Evolutionary conservation across 2,329 filamentous ascomycete species (phyloP).

Genomic region (Hypoxylon rubiginosum): DNA sequence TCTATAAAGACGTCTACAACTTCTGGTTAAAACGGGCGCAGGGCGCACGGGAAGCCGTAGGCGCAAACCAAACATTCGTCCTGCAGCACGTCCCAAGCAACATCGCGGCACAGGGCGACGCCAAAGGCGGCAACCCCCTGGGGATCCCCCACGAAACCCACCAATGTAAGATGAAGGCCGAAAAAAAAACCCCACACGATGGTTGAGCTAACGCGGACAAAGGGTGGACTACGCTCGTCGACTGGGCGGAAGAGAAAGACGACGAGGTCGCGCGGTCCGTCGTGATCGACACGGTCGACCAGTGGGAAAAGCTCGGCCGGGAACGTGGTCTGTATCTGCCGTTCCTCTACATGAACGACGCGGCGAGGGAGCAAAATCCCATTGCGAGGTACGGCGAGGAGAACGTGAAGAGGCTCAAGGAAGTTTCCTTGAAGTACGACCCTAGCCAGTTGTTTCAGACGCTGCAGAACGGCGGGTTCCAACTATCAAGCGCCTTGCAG

Average conservation of each 20-base stretch:
- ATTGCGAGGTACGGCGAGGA: conserved; percentile 44
- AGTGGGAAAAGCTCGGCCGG: conserved; percentile 27
- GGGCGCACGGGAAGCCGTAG: conserved; percentile 27
- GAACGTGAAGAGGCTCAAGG: conserved; percentile 43
- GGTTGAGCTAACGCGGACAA: not conserved
- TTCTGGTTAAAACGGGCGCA: conserved; percentile 42
- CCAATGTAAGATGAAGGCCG: conserved; percentile 35
- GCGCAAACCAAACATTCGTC: conserved; percentile 43
- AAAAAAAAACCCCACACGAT: not conserved
- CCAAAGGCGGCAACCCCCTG: conserved; percentile 41
- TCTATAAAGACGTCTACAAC: conserved; percentile 48
- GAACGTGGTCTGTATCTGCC: conserved; percentile 15
- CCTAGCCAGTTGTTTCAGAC: conserved; percentile 47
- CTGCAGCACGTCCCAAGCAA: conserved; percentile 35
- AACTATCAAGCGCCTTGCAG: conserved; percentile 12
- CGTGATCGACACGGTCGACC: conserved; percentile 33
- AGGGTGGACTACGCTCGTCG: conserved; percentile 45
- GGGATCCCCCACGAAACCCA: conserved; percentile 28
- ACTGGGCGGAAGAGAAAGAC: conserved; percentile 38
- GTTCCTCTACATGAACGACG: conserved; percentile 46
- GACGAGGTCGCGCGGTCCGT: conserved; percentile 36
- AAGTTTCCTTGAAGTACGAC: conserved; percentile 46
- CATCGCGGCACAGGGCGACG: conserved; percentile 27
- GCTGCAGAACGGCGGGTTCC: conserved; percentile 42
- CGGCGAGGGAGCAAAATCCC: conserved; percentile 45